Percentiles rank a stretch among this genome's conserved stretches.
phyloP scores from a whole-genome alignment of 2,329 filamentous ascomycete genomes.

The Ophiobolus disseminans region DNA sequence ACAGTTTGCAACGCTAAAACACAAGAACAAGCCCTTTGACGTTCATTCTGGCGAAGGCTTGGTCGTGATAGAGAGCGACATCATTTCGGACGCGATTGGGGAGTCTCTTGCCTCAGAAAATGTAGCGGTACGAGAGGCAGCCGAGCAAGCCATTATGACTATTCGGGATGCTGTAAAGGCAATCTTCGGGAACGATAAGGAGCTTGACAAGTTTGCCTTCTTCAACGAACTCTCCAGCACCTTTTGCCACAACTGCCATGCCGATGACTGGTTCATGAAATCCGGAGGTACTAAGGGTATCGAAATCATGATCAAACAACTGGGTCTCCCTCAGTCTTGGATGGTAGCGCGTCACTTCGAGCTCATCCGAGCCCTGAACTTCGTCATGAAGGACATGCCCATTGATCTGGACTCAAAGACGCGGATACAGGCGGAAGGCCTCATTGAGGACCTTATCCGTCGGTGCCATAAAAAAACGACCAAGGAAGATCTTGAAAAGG shows the following conservation, averaged over 20 bases:
- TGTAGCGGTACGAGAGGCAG: slow-evolving; percentile 78
- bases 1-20: slow-evolving; percentile 81
- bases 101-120: slow-evolving; percentile 90
- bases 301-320: slow-evolving; percentile 80
- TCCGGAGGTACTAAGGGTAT: slow-evolving; percentile 91
- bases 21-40: slow-evolving; percentile 79
- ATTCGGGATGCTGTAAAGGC: slow-evolving; percentile 77
- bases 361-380: slow-evolving; percentile 89
- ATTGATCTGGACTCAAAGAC: slow-evolving; percentile 91
- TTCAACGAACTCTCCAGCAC: slow-evolving; percentile 82
- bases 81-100: slow-evolving; percentile 87
- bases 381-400: slow-evolving; percentile 98
- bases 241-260: slow-evolving; percentile 94
- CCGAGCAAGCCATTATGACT: slow-evolving; percentile 77
- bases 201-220: slow-evolving; percentile 79
- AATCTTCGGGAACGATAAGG: slow-evolving; percentile 77
- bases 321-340: slow-evolving; percentile 86
- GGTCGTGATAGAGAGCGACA: slow-evolving; percentile 82
- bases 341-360: slow-evolving; percentile 82
- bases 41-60: slow-evolving; percentile 86
- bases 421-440: slow-evolving; percentile 79
- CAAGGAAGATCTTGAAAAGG: slow-evolving; percentile 77
- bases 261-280: slow-evolving; percentile 99
- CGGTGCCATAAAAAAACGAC: slow-evolving; percentile 80
- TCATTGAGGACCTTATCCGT: slow-evolving; percentile 78